Base-by-base conservation (phyloP, 176 grass and related monocot genomes). In the Phoenix dactylifera region DNA sequence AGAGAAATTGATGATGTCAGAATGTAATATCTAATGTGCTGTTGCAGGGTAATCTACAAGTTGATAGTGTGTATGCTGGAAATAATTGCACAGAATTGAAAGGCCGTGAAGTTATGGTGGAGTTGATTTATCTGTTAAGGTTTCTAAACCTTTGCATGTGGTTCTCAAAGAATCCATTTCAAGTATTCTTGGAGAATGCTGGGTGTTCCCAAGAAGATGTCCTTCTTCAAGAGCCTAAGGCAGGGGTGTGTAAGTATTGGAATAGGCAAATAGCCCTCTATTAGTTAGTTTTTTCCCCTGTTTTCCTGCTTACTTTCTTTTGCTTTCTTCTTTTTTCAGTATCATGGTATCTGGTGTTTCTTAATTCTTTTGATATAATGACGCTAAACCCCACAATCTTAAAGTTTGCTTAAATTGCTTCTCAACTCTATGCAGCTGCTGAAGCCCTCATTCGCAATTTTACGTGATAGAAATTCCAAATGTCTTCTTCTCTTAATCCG, bases 221-320 rank as follows among this genome's bases (percentile, higher is more conserved):
- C 74, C 76, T 95, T 28, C 55, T 95, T 72, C 72, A 86, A 65
- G 85, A 95, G 52, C 64, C 89, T 66, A 95, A 76, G 72, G 82
- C 85, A 71, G 81, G 79, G 85, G 89, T 95, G 81, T 79, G 93
- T 98, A 88, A 88, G 87, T 88, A 89, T 85, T 60, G 32, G 35
- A 44, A 44, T 44, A 14, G 35, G 1, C 35, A 44, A 44, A 44
- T 12, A 44, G 35, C 10, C 35, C 35, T 44, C 35, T 14, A 14
- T 44, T 44, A 44, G 35, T 44, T 44, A 44, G 35, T 44, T 44
- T 12, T 30, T 1, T 6, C 35, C 35, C 35, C 9, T 44, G 35
- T 44, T 44, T 44, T 0, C 10, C 10, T 44, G 9, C 35, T 44
- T 44, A 14, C 35, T 44, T 39, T 44, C 35, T 44, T 44, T 44